Conservation (phyloP, 805 yeast species). For the Teunomyces panamensis region DNA sequence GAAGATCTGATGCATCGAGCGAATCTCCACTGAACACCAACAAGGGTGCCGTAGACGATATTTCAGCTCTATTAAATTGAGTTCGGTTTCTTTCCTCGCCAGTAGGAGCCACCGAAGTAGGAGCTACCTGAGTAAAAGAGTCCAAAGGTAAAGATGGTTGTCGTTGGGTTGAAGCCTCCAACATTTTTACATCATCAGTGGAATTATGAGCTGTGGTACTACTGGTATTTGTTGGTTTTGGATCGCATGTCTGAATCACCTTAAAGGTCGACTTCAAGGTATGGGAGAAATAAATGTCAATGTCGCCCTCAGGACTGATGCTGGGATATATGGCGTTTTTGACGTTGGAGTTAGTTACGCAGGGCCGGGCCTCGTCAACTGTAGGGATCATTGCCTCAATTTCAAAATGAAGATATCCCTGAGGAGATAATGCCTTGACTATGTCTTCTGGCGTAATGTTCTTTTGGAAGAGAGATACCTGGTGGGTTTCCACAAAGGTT, state of each 20-base stretch:
- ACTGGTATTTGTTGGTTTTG: background rate
- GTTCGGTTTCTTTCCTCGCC: background rate
- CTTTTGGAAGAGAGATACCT: background rate
- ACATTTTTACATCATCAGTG: background rate
- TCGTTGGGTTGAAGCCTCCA: background rate
- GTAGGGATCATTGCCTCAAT: slow-evolving; percentile 3
- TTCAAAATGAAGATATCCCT: slow-evolving; percentile 2
- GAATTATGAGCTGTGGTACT: background rate
- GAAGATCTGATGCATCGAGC: background rate
- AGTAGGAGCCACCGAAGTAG: background rate
- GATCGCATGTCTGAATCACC: slow-evolving; percentile 6
- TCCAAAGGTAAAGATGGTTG: no score
- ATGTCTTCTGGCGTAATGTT: background rate
- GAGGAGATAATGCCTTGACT: background rate
- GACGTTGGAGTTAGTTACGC: background rate
- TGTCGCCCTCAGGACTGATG: slow-evolving; percentile 1
- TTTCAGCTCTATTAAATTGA: background rate
- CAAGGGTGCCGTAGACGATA: background rate
- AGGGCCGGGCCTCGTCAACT: background rate
- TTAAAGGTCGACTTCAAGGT: slow-evolving; percentile 11
- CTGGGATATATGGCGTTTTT: slow-evolving; percentile 6
- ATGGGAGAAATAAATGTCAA: slow-evolving; percentile 10
- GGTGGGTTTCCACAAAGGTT: background rate
- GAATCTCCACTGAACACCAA: background rate
- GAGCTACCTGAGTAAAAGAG: background rate